Conservation (phyloP, 257 asterid species). For the Scutellaria barbata region DNA sequence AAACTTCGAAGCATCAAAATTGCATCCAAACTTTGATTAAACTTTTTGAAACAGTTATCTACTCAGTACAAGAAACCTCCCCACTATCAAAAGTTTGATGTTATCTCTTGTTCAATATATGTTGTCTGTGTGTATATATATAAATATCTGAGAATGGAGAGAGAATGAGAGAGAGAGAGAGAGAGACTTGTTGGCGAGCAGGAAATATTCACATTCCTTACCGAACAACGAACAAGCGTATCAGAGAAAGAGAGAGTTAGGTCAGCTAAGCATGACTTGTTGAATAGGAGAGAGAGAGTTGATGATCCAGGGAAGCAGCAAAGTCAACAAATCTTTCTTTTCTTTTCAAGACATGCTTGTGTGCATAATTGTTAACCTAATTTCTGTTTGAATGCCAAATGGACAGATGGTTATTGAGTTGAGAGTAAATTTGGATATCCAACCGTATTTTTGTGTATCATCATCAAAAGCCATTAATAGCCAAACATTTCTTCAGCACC, state of each 20-base stretch:
- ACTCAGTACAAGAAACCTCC: constrained; percentile 5
- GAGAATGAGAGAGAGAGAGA: neutral
- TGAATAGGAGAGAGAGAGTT: neutral
- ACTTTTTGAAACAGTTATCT: neutral
- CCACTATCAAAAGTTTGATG: neutral
- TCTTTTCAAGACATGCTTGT: no score
- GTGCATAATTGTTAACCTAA: constrained; percentile 9
- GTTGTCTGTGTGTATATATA: neutral
- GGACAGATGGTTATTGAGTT: neutral
- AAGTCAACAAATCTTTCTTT: no score
- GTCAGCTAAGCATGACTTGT: constrained; percentile 46
- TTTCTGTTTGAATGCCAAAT: neutral
- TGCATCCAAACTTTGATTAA: neutral
- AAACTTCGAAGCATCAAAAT: neutral
- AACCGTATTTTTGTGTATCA: neutral
- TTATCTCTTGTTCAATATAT: constrained; percentile 1
- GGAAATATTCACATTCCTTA: constrained; percentile 39
- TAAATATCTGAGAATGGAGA: neutral
- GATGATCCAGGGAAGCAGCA: no score
- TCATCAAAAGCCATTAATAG: neutral
- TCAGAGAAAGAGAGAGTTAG: constrained; percentile 39
- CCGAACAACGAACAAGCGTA: constrained; percentile 39
- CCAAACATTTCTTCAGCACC: neutral
- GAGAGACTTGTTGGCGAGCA: constrained; percentile 28
- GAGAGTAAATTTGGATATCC: neutral